Percentiles rank a stretch among this genome's conserved stretches.
phyloP scores from a whole-genome alignment of 352 stramenopile species.

The Phytophthora fragariae region DNA sequence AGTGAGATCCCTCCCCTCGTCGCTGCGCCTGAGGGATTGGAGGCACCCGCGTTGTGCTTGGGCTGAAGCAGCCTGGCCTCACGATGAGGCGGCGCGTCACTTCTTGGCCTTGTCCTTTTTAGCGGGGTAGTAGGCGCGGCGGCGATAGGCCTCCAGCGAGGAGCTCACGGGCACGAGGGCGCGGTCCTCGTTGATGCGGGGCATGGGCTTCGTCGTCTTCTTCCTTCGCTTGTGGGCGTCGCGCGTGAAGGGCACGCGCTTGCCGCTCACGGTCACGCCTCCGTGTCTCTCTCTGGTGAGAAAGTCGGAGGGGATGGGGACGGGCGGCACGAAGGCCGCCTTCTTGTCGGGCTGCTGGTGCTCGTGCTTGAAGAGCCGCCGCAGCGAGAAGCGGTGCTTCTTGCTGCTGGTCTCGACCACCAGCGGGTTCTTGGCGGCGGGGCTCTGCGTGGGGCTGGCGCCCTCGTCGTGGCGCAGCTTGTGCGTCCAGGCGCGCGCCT shows the following conservation, averaged over 20 bases:
- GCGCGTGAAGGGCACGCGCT: constrained; percentile 49
- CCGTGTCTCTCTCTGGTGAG: constrained; percentile 44
- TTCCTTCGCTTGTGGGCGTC: constrained; percentile 40
- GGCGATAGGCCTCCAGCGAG: constrained; percentile 46
- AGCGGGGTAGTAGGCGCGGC: constrained; percentile 47
- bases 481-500: constrained; percentile 32
- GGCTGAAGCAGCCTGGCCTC: background rate
- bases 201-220: constrained; percentile 31
- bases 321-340: constrained; percentile 19
- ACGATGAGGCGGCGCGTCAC: constrained; percentile 16
- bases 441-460: constrained; percentile 10
- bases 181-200: constrained; percentile 42
- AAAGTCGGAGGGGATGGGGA: constrained; percentile 44
- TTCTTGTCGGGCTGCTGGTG: constrained; percentile 16
- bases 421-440: background rate
- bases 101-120: constrained; percentile 49
- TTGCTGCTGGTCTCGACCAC: constrained; percentile 37
- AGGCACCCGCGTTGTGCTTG: background rate
- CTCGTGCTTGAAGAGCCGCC: constrained; percentile 42
- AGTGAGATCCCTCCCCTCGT: background rate
- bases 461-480: constrained; percentile 34
- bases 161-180: constrained; percentile 29
- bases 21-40: background rate
- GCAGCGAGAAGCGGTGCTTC: constrained; percentile 45
- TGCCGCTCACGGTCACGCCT: constrained; percentile 47